A percentile compares a stretch with the other conserved stretches of the same genome.
phyloP scores from a whole-genome alignment of 176 grass and related monocot species.

The Echinochloa phyllopogon region DNA sequence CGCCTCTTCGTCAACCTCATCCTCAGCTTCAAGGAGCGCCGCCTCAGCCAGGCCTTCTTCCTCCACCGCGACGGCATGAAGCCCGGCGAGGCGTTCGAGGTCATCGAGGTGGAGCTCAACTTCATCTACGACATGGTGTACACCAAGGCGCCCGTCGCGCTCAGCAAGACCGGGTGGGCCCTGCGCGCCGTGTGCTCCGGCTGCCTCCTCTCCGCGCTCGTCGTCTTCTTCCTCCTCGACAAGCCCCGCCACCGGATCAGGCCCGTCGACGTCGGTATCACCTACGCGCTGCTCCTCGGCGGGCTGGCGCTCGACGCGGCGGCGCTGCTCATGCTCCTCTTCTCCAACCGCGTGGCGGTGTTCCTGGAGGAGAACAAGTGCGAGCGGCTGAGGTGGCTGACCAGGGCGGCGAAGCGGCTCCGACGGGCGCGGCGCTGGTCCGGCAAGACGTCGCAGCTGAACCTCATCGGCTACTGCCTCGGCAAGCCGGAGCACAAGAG shows the following conservation, averaged over 20 bases:
- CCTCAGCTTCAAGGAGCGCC: constrained; percentile 41
- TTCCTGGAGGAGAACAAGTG: background rate
- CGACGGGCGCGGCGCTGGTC: background rate
- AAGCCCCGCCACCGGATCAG: background rate
- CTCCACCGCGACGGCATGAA: fast-evolving
- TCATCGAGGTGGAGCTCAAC: constrained; percentile 63
- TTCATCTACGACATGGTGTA: constrained; percentile 73
- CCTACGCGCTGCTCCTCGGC: constrained; percentile 57
- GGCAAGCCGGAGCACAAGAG: background rate
- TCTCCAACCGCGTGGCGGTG: constrained; percentile 21
- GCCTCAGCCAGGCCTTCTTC: constrained; percentile 42
- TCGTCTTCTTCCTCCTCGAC: constrained; percentile 40
- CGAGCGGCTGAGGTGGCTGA: background rate
- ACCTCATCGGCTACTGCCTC: constrained; percentile 38
- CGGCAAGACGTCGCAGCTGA: constrained; percentile 35
- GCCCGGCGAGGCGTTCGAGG: background rate
- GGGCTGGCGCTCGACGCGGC: constrained; percentile 39
- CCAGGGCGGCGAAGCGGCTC: background rate
- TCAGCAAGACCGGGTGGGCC: background rate
- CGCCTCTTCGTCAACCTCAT: constrained; percentile 49
- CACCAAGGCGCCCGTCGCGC: constrained; percentile 54
- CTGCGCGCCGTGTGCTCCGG: constrained; percentile 39
- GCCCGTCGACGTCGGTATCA: constrained; percentile 44
- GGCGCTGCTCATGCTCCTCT: constrained; percentile 40
- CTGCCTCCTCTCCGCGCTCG: constrained; percentile 34